Evolutionary conservation across 306 rosid genomes (phyloP).

Genomic region (Senna siamea): DNA sequence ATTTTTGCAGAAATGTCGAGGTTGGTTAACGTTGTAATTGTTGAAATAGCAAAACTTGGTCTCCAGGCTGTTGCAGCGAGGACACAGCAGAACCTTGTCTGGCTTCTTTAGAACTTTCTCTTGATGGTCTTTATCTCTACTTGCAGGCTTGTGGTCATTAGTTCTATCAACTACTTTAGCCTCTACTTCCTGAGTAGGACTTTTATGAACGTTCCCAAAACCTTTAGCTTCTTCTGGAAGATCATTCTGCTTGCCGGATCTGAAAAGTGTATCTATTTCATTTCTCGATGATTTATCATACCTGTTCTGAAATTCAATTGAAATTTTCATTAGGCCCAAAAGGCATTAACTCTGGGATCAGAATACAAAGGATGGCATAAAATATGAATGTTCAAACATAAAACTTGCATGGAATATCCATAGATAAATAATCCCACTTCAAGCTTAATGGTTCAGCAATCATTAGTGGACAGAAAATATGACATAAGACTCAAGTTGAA

Average conservation of each 20-base stretch:
- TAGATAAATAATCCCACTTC: constrained; percentile 7
- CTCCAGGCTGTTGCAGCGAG: constrained; percentile 67
- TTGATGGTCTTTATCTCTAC: constrained; percentile 41
- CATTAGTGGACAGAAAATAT: constrained; percentile 1
- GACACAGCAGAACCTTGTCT: constrained; percentile 62
- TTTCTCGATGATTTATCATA: constrained; percentile 33
- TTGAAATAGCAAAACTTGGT: constrained; percentile 76
- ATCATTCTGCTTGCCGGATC: constrained; percentile 29
- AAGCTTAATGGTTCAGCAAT: constrained; percentile 14
- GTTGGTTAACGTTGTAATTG: constrained; percentile 70
- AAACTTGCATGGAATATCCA: constrained; percentile 20
- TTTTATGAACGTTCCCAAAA: constrained; percentile 13
- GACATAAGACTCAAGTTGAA: constrained; percentile 32
- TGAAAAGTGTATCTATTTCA: constrained; percentile 34
- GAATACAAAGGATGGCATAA: constrained; percentile 7
- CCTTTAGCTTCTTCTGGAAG: constrained; percentile 23
- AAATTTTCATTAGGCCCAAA: constrained; percentile 17
- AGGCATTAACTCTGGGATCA: constrained; percentile 14
- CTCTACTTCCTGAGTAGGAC: constrained; percentile 26
- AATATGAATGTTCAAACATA: neutral
- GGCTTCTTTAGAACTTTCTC: constrained; percentile 58
- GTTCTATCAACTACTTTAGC: constrained; percentile 30
- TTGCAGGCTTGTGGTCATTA: constrained; percentile 37
- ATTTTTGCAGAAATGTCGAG: constrained; percentile 67
- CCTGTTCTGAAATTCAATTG: constrained; percentile 43